Conservation (phyloP, 805 yeast genomes). For the Cyberlindnera sargentensis region DNA sequence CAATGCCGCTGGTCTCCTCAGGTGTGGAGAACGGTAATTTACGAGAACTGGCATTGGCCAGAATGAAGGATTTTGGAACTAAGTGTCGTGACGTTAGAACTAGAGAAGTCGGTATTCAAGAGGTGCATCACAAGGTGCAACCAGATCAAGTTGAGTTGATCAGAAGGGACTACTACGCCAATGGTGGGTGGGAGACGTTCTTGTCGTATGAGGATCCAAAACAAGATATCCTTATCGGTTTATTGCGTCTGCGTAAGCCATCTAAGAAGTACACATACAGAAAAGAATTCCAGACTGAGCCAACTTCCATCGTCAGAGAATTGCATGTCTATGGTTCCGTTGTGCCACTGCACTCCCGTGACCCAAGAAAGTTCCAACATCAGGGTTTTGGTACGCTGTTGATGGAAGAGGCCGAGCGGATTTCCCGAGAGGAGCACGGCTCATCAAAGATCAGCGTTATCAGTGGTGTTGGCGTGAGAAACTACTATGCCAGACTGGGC, state of each 20-base stretch:
- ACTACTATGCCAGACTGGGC: conserved; percentile 89
- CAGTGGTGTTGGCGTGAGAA: conserved; percentile 96
- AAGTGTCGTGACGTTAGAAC: conserved; percentile 94
- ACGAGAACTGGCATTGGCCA: conserved; percentile 88
- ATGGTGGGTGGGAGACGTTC: conserved; percentile 99
- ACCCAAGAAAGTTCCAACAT: conserved; percentile 97
- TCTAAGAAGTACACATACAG: conserved; percentile 85
- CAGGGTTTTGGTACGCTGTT: conserved; percentile 96
- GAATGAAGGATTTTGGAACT: conserved; percentile 98
- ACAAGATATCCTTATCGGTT: conserved; percentile 90
- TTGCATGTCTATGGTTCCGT: conserved; percentile 96
- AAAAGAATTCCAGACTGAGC: conserved; percentile 77
- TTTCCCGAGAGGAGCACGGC: conserved; percentile 93
- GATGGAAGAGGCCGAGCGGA: conserved; percentile 98
- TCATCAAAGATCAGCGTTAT: conserved; percentile 87
- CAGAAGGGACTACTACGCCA: conserved; percentile 93
- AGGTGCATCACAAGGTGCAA: conserved; percentile 91
- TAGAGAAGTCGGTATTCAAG: conserved; percentile 97
- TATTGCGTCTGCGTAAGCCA: conserved; percentile 81
- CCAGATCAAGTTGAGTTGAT: conserved; percentile 97
- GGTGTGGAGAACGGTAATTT: conserved; percentile 98
- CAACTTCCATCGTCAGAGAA: conserved; percentile 92
- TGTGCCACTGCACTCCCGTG: conserved; percentile 92
- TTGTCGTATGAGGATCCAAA: conserved; percentile 94
- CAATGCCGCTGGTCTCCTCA: conserved; percentile 96